Evolutionary conservation across 2,329 filamentous ascomycete species (phyloP), one percentile per base, ranked within the genome.

Genomic region (Zelopaecilomyces penicillatus): DNA sequence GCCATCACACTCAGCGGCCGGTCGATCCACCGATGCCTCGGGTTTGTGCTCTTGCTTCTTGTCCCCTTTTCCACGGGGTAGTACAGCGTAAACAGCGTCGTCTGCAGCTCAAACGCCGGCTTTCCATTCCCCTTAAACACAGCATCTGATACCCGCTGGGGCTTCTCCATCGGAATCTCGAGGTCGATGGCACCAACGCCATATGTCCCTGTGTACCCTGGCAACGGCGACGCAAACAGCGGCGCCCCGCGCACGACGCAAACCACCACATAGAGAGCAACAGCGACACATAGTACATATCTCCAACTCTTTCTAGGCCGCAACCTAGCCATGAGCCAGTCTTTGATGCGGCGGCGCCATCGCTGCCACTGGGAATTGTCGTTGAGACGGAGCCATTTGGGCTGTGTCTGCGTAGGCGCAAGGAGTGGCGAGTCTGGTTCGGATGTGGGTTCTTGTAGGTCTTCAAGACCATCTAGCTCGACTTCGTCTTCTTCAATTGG

Each of bases 81-180:
- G 58, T 74, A 75, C 3, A 75, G 46, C 0, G 70, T 71, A 47
- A 75, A 71, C 4, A 75, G 61, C 4, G 74, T 69, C 1, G 69
- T 71, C 45, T 71, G 57, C 0, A 74, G 53, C 19, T 68, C 61
- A 40, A 74, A 75, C 0, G 69, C 70, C 3, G 65, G 64, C 26
- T 62, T 50, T 8, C 59, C 59, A 0, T 60, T 60, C 7, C 48
- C 52, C 35, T 56, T 65, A 50, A 71, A 60, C 7, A 59, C 34
- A 5, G 61, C 54, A 5, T 65, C 56, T 3, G 62, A 59, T 6
- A 64, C 52, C 12, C 50, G 55, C 7, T 55, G 52, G 2, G 64
- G 60, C 28, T 54, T 53, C 5, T 58, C 55, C 0, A 70, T 61
- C 2, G 69, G 61, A 6, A 72, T 58, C 47, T 75, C 72, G 30